Percentiles rank a stretch among this genome's conserved stretches.
phyloP scores from a whole-genome alignment of 176 grass and related monocot species.

The Oryza meyeriana region DNA sequence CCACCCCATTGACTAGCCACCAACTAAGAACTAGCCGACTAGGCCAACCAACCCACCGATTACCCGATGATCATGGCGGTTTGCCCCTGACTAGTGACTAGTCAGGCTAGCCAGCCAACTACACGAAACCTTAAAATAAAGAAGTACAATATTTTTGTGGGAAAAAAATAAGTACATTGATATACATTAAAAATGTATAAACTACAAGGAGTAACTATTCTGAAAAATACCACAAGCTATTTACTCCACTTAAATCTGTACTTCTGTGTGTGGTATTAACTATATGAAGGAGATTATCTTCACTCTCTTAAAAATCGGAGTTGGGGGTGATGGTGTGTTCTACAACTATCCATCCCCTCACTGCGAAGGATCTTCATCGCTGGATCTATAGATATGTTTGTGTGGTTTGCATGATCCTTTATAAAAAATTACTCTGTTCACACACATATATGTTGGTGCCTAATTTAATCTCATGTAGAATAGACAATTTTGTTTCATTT shows the following conservation, averaged over 20 bases:
- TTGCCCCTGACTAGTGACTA: neutral
- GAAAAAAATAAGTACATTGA: neutral
- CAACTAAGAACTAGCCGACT: neutral
- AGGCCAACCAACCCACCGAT: neutral
- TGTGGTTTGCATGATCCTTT: too few species aligned
- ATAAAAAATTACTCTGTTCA: too few species aligned
- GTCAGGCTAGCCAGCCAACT: neutral
- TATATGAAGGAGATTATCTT: too few species aligned
- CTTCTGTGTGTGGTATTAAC: neutral
- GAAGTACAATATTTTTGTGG: neutral
- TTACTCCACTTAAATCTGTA: neutral
- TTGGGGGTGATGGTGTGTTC: too few species aligned
- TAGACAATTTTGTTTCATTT: too few species aligned
- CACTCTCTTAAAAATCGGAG: too few species aligned
- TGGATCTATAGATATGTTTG: too few species aligned
- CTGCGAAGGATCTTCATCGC: too few species aligned
- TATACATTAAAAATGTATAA: neutral
- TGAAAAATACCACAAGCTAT: slow-evolving; percentile 3
- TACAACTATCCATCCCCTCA: too few species aligned
- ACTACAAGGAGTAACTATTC: neutral
- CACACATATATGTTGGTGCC: too few species aligned
- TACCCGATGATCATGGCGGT: neutral
- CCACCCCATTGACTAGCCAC: neutral
- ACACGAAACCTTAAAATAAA: neutral
- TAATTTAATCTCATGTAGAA: too few species aligned